phyloP scores from a whole-genome alignment of 2,329 filamentous ascomycete species.

The Phoma sp. region DNA sequence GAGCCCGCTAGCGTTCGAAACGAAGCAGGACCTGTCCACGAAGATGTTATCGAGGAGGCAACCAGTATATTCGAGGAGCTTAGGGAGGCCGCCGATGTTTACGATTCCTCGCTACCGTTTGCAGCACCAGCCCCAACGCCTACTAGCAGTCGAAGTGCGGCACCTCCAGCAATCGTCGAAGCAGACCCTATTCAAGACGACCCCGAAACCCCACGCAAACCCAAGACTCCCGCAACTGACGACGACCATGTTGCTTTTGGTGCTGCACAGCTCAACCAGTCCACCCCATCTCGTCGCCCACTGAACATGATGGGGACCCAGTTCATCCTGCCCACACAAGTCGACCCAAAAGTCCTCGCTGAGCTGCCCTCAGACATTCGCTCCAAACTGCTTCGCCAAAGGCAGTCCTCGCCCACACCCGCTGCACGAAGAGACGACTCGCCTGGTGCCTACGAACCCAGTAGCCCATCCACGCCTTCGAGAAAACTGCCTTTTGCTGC shows the following conservation, averaged over 20 bases:
- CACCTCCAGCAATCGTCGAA: constrained; percentile 22
- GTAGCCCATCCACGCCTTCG: constrained; percentile 20
- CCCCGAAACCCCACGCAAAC: constrained; percentile 49
- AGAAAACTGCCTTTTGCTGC: constrained; percentile 34
- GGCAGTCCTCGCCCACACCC: constrained; percentile 38
- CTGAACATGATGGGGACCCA: constrained; percentile 87
- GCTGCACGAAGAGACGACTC: constrained; percentile 9
- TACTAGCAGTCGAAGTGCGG: constrained; percentile 20
- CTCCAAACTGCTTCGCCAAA: constrained; percentile 66
- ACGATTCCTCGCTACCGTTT: constrained; percentile 6
- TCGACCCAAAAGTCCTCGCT: constrained; percentile 80
- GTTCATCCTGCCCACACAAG: constrained; percentile 85
- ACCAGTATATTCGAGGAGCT: constrained; percentile 7
- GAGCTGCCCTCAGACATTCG: constrained; percentile 86
- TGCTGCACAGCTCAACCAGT: constrained; percentile 44
- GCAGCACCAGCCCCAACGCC: constrained; percentile 1
- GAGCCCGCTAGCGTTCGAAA: neutral
- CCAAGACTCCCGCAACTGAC: constrained; percentile 24
- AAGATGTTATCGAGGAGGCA: constrained; percentile 5
- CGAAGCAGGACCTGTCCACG: neutral
- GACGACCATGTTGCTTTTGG: constrained; percentile 48
- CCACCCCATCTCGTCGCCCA: constrained; percentile 66
- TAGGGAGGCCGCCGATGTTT: constrained; percentile 6
- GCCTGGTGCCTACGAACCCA: neutral
- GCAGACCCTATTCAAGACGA: constrained; percentile 57